Conservation (phyloP, 257 asterid species). For the Solanum paucissectum region DNA sequence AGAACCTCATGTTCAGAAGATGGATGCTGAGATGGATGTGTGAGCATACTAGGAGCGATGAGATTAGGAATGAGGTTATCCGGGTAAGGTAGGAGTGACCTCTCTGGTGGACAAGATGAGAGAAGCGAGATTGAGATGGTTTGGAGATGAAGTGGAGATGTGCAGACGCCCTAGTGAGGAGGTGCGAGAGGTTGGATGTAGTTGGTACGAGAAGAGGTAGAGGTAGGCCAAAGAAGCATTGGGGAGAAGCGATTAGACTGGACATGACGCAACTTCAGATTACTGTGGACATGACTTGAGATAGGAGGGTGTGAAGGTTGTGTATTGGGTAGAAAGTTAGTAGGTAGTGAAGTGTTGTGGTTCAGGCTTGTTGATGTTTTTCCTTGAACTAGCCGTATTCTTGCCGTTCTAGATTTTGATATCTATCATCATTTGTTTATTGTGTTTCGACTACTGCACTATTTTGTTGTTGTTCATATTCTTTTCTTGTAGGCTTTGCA, state of each 20-base stretch:
- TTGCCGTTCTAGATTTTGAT: background rate
- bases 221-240: background rate
- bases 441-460: background rate
- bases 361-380: background rate
- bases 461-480: background rate
- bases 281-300: background rate
- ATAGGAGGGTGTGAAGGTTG: background rate
- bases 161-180: background rate
- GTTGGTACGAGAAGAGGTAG: background rate
- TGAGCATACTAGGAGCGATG: background rate
- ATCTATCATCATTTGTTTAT: background rate
- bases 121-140: background rate
- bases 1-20: background rate
- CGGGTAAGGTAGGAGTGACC: background rate
- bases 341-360: background rate
- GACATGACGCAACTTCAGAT: background rate
- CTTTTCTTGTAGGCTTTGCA: background rate
- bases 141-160: background rate
- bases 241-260: background rate
- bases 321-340: background rate
- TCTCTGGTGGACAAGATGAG: background rate
- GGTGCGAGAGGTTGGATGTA: background rate
- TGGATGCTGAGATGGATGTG: background rate
- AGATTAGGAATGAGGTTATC: background rate
- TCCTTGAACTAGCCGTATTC: background rate